Conservation (phyloP, 2,329 filamentous ascomycete species). For the Arthrobotrys entomopaga region DNA sequence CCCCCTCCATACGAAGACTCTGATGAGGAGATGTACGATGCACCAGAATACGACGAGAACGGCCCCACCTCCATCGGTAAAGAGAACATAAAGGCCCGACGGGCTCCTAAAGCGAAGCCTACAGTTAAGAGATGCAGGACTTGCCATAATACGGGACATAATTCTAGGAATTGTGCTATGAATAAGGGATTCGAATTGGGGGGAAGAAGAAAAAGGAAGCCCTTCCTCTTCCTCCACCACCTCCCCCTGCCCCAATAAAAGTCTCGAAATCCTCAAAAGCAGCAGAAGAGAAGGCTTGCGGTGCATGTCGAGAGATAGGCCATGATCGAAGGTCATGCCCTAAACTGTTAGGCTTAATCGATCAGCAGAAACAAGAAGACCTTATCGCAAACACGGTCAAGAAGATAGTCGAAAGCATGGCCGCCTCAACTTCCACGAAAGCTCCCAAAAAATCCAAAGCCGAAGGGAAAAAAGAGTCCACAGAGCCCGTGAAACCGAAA, state of each 20-base stretch:
- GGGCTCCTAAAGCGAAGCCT: not conserved
- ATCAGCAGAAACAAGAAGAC: slow-evolving; percentile 10
- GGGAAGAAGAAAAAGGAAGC: slow-evolving; percentile 18
- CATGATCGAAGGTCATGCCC: slow-evolving; percentile 42
- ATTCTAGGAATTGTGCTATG: slow-evolving; percentile 45
- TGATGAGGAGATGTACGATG: slow-evolving; percentile 37
- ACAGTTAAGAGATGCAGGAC: slow-evolving; percentile 36
- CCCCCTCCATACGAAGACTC: slow-evolving; percentile 7
- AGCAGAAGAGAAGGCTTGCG: slow-evolving; percentile 44
- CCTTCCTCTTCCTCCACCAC: slow-evolving; percentile 12
- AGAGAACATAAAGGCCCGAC: not conserved
- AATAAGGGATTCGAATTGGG: slow-evolving; percentile 31
- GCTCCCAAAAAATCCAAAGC: not conserved
- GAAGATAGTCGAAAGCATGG: slow-evolving; percentile 16
- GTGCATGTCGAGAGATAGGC: slow-evolving; percentile 40
- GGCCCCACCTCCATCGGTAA: not conserved
- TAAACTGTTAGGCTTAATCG: slow-evolving; percentile 11
- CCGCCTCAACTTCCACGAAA: not conserved
- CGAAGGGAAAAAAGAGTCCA: not conserved
- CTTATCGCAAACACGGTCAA: slow-evolving; percentile 18
- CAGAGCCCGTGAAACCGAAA: not conserved
- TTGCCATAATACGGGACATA: slow-evolving; percentile 46
- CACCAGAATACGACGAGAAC: slow-evolving; percentile 5
- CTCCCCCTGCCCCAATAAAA: slow-evolving; percentile 13
- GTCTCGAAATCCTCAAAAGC: slow-evolving; percentile 20